Evolutionary conservation across 2,329 filamentous ascomycete species (phyloP).

Genomic region (Cladophialophora carrionii): DNA sequence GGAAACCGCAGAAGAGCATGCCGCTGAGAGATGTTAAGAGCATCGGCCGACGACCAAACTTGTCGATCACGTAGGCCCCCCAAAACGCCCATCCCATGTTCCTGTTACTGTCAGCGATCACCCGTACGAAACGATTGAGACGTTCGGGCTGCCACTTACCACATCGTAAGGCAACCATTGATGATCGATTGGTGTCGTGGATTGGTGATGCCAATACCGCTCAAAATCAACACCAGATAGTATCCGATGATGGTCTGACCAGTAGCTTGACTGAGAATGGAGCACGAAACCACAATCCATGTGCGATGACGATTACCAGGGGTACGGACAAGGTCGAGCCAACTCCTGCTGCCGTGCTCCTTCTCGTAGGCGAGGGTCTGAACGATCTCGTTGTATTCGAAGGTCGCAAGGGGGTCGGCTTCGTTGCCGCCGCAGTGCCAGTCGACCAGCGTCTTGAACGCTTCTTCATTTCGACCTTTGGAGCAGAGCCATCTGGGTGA

Average conservation of each 20-base stretch:
- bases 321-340: constrained; percentile 24
- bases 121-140: neutral
- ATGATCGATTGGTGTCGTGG: constrained; percentile 45
- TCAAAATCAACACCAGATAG: constrained; percentile 45
- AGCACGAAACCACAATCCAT: constrained; percentile 17
- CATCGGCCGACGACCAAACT: constrained; percentile 24
- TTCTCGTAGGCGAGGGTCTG: constrained; percentile 23
- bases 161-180: constrained; percentile 42
- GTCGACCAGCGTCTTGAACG: constrained; percentile 41
- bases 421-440: constrained; percentile 40
- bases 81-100: constrained; percentile 27
- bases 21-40: constrained; percentile 19
- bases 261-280: constrained; percentile 18
- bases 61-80: constrained; percentile 26
- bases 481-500: constrained; percentile 63
- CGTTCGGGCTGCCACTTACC: constrained; percentile 2
- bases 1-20: constrained; percentile 22
- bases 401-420: constrained; percentile 21
- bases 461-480: constrained; percentile 39
- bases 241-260: constrained; percentile 45
- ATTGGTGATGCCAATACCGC: constrained; percentile 44
- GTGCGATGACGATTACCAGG: constrained; percentile 23
- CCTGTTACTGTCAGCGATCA: constrained; percentile 1
- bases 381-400: constrained; percentile 27
- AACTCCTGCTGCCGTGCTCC: constrained; percentile 25